Evolutionary conservation across 2,329 filamentous ascomycete genomes (phyloP).

Genomic region (Aspergillus sp.): DNA sequence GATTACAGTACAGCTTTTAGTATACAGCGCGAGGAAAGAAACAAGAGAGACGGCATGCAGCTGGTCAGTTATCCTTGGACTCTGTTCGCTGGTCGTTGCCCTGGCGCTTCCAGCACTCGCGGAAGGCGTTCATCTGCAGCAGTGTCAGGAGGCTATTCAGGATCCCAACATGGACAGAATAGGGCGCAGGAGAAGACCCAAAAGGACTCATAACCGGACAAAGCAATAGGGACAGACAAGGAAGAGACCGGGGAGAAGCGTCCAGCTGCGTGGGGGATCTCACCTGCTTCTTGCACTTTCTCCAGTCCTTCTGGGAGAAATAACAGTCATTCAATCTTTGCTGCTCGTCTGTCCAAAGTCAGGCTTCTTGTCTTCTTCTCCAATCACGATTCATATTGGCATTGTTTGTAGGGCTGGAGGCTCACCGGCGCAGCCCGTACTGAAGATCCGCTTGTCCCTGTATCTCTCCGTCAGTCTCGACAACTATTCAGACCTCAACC

Average conservation of each 20-base stretch:
- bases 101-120: constrained; percentile 82
- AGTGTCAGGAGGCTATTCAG: neutral
- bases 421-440: constrained; percentile 83
- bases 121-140: constrained; percentile 76
- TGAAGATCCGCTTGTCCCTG: constrained; percentile 97
- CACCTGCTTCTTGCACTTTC: constrained; percentile 79
- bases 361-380: too few species aligned
- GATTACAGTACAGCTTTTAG: neutral
- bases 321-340: constrained; percentile 89
- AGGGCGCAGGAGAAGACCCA: neutral
- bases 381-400: too few species aligned
- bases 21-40: constrained; percentile 3
- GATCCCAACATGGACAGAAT: neutral
- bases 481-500: constrained; percentile 5
- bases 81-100: constrained; percentile 77
- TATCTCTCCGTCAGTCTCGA: constrained; percentile 12
- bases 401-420: neutral
- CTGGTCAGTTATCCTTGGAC: constrained; percentile 56
- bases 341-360: constrained; percentile 61
- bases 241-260: neutral
- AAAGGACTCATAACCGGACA: neutral
- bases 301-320: constrained; percentile 93
- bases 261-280: constrained; percentile 8
- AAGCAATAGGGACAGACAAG: neutral
- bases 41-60: neutral